Evolutionary conservation across 2,329 filamentous ascomycete species (phyloP), one percentile per base, ranked within the genome.

Genomic region (Didymella pinodella): DNA sequence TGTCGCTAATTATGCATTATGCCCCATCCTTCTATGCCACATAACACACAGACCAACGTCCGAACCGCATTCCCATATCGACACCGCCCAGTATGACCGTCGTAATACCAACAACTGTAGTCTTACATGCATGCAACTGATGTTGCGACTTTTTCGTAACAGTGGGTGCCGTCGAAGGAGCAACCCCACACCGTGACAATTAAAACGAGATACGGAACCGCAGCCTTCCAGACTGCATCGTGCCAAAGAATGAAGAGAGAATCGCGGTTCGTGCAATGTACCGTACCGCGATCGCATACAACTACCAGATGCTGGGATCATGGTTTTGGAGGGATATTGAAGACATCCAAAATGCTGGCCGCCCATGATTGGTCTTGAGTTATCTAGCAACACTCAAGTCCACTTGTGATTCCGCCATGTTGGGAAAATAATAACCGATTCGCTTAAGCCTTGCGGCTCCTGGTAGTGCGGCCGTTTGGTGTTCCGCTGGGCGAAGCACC

Each of bases 361-460:
- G 36, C 22, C 22, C 11, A 36, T 28, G 16, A 18, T 7, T 7
- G 7, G 8, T 45, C 6, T 26, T 10, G 43, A 12, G 20, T 3
- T 26, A 3, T 20, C 20, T n/a, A 18, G 16, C 18, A 10, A 16
- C 36, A 25, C 36, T 43, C 8, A 18, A 26, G 32, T 26, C 36
- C 18, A 48, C 28, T 29, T 25, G 25, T 25, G 25, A 5, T 14
- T 46, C 18, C 46, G 45, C 44, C 40, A 34, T 32, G 25, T 38
- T 18, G 14, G 14, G 29, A 10, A 34, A 22, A n/a, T 32, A 22
- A 28, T 3, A 20, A 11, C 26, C 11, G 28, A 26, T 50, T n/a
- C 29, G 43, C 32, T 78, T 87, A 89, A 56, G 89, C 89, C 84
- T 91, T 91, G 73, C 89, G 86, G 66, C 88, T 90, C 68, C 89